Evolutionary conservation across 2,329 filamentous ascomycete genomes (phyloP), one percentile per base, ranked within the genome.

Genomic region (Aaosphaeria arxii): DNA sequence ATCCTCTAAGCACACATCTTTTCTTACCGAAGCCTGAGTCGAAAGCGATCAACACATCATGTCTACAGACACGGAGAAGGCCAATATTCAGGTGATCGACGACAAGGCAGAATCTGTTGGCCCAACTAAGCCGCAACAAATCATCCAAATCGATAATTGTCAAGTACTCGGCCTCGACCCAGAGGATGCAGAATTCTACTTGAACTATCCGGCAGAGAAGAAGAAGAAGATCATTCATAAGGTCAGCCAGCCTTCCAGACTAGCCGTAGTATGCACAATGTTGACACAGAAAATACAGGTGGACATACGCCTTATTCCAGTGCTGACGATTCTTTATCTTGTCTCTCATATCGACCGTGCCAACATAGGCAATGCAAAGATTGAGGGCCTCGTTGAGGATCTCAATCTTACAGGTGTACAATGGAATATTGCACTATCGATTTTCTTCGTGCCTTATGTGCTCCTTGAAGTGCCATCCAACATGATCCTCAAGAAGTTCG

Each of bases 361-460:
- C 7, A 43, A 85, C 65, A 84, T 87, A 50, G 82, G 82, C 5
- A 78, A 83, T 5, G 85, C 85, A 0, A 77, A 79, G n/a, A 74
- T 87, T 43, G 80, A 82, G 62, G 83, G 83, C 9, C 72, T 88
- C 30, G 78, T 84, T 42, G 70, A 71, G 4, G 84, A 87, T 45
- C 71, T 86, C 11, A 59, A 70, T 1, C 73, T 86, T 47, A 63
- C 64, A 45, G 68, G 79, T 52, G 75, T 74, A 2, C 71, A 87
- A 62, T 86, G 85, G 60, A 77, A 80, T 36, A 82, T 81, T 1
- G 82, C 79, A 40, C 69, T 84, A 29, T 80, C 77, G 5, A 84
- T 86, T 44, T 71, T 86, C 44, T 85, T 85, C 62, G 74, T 75
- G 29, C 71, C 77, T 30, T 61, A 61, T 52, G 45, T 71, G 50